phyloP scores from a whole-genome alignment of 2,329 filamentous ascomycete species.

The Pseudocercospora fijiensis region DNA sequence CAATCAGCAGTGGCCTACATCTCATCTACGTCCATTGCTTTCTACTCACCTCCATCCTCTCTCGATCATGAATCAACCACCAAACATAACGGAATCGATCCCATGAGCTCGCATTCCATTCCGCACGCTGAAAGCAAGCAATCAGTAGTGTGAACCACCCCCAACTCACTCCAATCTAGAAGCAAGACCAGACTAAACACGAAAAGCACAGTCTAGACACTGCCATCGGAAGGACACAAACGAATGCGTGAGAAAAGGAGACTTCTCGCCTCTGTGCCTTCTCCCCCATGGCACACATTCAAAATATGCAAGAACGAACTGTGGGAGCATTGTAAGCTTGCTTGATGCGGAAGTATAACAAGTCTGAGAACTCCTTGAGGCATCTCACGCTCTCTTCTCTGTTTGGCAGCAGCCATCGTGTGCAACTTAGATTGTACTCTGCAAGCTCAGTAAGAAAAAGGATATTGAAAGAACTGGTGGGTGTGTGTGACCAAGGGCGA shows the following conservation, averaged over 20 bases:
- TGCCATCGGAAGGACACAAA: too few relatives aligned
- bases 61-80: too few relatives aligned
- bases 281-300: too few relatives aligned
- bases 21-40: background rate
- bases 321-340: too few relatives aligned
- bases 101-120: background rate
- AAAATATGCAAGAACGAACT: too few relatives aligned
- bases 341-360: background rate
- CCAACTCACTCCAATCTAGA: background rate
- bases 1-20: background rate
- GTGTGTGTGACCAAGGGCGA: too few relatives aligned
- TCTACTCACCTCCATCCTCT: too few relatives aligned
- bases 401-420: background rate
- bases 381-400: background rate
- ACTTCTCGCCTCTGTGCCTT: too few relatives aligned
- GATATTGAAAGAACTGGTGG: too few relatives aligned
- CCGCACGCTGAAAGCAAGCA: background rate
- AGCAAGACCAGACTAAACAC: too few relatives aligned
- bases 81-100: background rate
- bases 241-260: too few relatives aligned
- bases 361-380: too few relatives aligned
- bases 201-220: background rate
- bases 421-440: background rate
- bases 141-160: background rate
- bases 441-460: background rate